These are phyloP conservation scores for Fusarium sp. DNA, from an alignment of 2,329 filamentous ascomycete genomes.

Conservation along the genomic window DNA sequence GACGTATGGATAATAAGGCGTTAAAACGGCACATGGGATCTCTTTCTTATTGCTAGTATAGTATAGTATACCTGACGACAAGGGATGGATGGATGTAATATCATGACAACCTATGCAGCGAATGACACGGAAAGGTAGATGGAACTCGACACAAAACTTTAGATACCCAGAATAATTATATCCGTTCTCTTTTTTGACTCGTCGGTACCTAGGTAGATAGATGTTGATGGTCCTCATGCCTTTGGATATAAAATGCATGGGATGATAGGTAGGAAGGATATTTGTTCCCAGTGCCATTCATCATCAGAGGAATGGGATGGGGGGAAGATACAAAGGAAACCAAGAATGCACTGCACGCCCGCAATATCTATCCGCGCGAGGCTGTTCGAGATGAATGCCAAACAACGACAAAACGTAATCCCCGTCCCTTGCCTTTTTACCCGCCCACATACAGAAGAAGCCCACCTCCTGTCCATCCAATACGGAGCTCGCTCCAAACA, in stretches of 20 bases:
- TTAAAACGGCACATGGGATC: neutral
- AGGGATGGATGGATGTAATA: neutral
- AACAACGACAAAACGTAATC: neutral
- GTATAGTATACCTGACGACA: neutral
- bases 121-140: neutral
- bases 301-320: neutral
- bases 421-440: conserved; percentile 1
- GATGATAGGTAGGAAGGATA: neutral
- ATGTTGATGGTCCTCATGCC: conserved; percentile 1
- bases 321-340: conserved; percentile 20
- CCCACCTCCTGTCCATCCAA: neutral
- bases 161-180: conserved; percentile 21
- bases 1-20: neutral
- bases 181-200: conserved; percentile 15
- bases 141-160: neutral
- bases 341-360: conserved; percentile 24
- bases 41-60: neutral
- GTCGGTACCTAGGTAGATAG: neutral
- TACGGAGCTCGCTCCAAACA: neutral
- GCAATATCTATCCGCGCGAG: conserved; percentile 26
- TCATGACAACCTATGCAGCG: neutral
- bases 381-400: conserved; percentile 13
- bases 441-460: conserved; percentile 7
- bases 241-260: conserved; percentile 10
- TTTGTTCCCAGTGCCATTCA: neutral